A percentile compares a stretch with the other conserved stretches of the same genome.
Conservation (phyloP, 768 basidiomycete genomes). For the Termitomyces sp. region DNA sequence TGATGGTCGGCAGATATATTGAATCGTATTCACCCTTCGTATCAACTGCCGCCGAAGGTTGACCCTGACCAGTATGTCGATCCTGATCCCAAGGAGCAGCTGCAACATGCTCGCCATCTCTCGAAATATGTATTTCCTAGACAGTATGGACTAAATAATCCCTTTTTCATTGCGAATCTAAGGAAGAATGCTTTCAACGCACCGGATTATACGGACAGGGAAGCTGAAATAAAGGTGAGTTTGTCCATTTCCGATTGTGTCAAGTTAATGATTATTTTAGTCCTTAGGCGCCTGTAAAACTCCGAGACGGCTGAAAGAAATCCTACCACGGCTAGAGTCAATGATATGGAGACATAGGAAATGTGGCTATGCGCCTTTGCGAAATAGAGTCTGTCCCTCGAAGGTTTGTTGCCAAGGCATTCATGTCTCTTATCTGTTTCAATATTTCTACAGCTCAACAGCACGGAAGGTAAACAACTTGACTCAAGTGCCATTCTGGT, state of each 20-base stretch:
- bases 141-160: constrained; percentile 62
- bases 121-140: constrained; percentile 84
- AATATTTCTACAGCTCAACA: constrained; percentile 27
- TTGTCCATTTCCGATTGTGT: background rate
- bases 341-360: constrained; percentile 63
- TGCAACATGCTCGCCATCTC: constrained; percentile 51
- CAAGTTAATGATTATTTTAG: constrained; percentile 13
- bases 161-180: constrained; percentile 35
- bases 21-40: constrained; percentile 47
- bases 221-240: constrained; percentile 63
- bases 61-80: constrained; percentile 28
- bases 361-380: constrained; percentile 63
- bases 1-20: constrained; percentile 48
- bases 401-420: constrained; percentile 42
- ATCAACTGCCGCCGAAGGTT: constrained; percentile 23
- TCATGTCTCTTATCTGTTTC: background rate
- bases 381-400: constrained; percentile 66
- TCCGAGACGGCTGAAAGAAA: constrained; percentile 61
- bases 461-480: constrained; percentile 32
- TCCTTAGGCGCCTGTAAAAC: constrained; percentile 53
- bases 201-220: constrained; percentile 55
- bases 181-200: constrained; percentile 27
- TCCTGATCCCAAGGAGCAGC: constrained; percentile 40
- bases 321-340: constrained; percentile 49
- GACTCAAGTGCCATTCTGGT: constrained; percentile 66